These are phyloP conservation scores for Cladosporium sp. DNA, from an alignment of 2,329 filamentous ascomycete genomes.

Conservation along the genomic window DNA sequence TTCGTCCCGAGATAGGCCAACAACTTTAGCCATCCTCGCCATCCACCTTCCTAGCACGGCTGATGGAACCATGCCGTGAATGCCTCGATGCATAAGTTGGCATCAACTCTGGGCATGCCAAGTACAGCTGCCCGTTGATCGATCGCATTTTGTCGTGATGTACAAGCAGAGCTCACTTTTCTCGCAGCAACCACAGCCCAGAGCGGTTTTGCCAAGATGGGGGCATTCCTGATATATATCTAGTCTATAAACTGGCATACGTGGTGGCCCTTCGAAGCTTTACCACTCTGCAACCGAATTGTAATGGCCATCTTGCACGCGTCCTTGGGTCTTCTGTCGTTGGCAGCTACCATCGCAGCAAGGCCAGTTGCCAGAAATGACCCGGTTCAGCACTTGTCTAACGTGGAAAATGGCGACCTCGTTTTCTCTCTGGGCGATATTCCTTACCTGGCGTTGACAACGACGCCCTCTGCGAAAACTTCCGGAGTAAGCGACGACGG, in stretches of 20 bases:
- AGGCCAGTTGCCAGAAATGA: not conserved
- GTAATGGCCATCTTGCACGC: not conserved
- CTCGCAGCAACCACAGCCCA: not conserved
- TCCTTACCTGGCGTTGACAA: slow-evolving; percentile 3
- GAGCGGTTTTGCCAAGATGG: not conserved
- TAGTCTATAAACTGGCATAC: not conserved
- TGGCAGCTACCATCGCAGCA: not conserved
- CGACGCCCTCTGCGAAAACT: not conserved
- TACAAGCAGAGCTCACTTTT: not conserved
- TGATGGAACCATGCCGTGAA: not conserved
- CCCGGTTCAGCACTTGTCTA: not conserved
- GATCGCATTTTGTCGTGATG: not conserved
- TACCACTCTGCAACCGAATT: not conserved
- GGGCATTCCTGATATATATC: not conserved
- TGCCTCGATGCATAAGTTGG: not conserved
- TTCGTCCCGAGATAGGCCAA: not conserved
- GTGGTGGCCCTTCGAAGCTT: not conserved
- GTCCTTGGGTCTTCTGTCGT: not conserved
- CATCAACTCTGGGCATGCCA: slow-evolving; percentile 8
- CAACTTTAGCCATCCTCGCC: not conserved
- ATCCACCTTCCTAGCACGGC: slow-evolving; percentile 3
- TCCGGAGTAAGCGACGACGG: not conserved
- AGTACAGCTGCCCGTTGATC: not conserved
- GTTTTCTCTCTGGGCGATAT: slow-evolving; percentile 1
- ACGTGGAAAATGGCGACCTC: not conserved